Percentiles rank a stretch among this genome's conserved stretches.
Evolutionary conservation across 148 eudicot species (phyloP).

Genomic region (Chenopodium album): DNA sequence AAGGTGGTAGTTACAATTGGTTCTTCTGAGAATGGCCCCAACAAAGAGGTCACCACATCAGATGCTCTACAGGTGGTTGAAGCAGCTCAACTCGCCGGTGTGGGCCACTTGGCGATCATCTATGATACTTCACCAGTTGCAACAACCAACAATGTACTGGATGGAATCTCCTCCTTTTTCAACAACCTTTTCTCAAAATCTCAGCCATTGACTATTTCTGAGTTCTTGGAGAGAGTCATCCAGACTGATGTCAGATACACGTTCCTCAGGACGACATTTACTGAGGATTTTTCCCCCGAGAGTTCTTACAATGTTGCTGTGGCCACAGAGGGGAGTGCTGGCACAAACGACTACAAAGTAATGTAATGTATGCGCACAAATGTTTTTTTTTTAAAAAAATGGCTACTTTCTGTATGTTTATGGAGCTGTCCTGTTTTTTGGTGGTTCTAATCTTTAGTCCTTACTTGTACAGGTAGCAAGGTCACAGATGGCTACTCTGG

Average conservation of each 20-base stretch:
- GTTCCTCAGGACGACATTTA: constrained; percentile 57
- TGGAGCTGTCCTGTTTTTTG: constrained; percentile 1
- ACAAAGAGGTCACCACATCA: constrained; percentile 44
- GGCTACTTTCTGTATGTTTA: constrained; percentile 8
- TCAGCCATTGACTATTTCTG: constrained; percentile 57
- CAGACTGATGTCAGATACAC: constrained; percentile 72
- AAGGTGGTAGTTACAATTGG: constrained; percentile 88
- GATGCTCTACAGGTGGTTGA: constrained; percentile 75
- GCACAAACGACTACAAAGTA: constrained; percentile 94
- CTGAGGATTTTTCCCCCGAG: constrained; percentile 77
- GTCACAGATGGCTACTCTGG: constrained; percentile 76
- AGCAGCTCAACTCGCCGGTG: constrained; percentile 86
- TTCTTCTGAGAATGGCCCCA: constrained; percentile 62
- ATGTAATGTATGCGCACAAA: constrained; percentile 85
- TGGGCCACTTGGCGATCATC: constrained; percentile 67
- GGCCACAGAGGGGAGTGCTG: constrained; percentile 66
- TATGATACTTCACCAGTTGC: constrained; percentile 52
- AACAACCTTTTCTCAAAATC: constrained; percentile 63
- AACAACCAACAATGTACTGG: constrained; percentile 65
- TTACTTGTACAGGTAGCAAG: constrained; percentile 53
- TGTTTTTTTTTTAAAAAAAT: constrained; percentile 26
- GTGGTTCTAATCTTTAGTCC: not conserved
- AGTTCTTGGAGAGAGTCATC: constrained; percentile 57
- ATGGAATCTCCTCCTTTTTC: constrained; percentile 71
- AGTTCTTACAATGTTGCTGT: constrained; percentile 68